Evolutionary conservation across 495 filamentous ascomycete species (phyloP).

Genomic region (Jackrogersella multiformis): DNA sequence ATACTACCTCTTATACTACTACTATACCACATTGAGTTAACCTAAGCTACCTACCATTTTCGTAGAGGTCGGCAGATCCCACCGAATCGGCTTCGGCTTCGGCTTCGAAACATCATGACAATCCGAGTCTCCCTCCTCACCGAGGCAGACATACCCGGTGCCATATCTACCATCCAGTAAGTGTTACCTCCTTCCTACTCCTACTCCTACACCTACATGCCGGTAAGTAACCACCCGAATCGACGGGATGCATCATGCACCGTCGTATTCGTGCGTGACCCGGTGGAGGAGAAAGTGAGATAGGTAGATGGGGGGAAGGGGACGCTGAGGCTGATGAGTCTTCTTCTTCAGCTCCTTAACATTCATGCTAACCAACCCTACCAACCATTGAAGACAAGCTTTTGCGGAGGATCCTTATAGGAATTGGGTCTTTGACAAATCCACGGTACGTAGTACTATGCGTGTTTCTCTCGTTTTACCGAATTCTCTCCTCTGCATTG

Average conservation of each 20-base stretch:
- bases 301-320: not conserved
- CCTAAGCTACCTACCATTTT: constrained; percentile 1
- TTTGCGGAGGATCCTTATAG: constrained; percentile 75
- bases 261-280: constrained; percentile 7
- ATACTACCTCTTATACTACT: too few relatives aligned
- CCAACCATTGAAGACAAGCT: constrained; percentile 60
- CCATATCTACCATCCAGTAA: constrained; percentile 59
- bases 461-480: constrained; percentile 40
- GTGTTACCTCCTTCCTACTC: constrained; percentile 20
- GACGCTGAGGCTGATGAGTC: constrained; percentile 30
- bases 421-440: constrained; percentile 66
- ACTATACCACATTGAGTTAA: too few relatives aligned
- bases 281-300: not conserved
- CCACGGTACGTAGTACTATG: constrained; percentile 62
- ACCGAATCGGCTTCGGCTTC: constrained; percentile 37
- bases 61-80: constrained; percentile 34
- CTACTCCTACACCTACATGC: constrained; percentile 12
- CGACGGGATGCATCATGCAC: constrained; percentile 3
- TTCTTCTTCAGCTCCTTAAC: constrained; percentile 15
- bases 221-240: constrained; percentile 23
- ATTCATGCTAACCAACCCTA: constrained; percentile 33
- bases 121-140: constrained; percentile 65
- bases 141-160: constrained; percentile 67
- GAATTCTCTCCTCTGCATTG: not conserved
- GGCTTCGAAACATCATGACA: constrained; percentile 62